A percentile compares a stretch with the other conserved stretches of the same genome.
Evolutionary conservation across 345 rosid species (phyloP).

Genomic region (Eucalyptus pauciflora): DNA sequence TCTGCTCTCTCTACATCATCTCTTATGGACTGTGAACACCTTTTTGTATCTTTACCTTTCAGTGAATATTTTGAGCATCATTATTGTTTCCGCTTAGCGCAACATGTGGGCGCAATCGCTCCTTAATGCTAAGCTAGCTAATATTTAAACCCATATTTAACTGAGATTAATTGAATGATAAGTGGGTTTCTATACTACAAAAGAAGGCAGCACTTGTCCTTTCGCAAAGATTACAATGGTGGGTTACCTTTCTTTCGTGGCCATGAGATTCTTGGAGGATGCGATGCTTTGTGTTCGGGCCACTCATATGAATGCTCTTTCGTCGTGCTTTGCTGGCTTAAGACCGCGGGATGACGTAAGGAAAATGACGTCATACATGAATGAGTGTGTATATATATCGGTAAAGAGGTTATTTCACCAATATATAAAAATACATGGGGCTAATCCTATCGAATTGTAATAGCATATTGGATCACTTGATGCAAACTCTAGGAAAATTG

Average conservation of each 20-base stretch:
- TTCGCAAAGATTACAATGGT: neutral
- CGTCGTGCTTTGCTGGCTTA: neutral
- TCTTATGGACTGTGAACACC: neutral
- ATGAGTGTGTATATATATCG: neutral
- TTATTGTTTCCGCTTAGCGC: neutral
- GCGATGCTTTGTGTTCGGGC: neutral
- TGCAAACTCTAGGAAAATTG: neutral
- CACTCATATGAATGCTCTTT: neutral
- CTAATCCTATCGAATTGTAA: neutral
- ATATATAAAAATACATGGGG: neutral
- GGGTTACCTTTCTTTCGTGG: neutral
- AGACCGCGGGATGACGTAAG: neutral
- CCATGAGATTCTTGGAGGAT: neutral
- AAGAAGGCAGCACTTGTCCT: neutral
- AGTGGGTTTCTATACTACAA: neutral
- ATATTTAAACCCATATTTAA: neutral
- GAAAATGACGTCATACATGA: neutral
- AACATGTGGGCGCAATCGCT: neutral
- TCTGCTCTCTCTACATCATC: neutral
- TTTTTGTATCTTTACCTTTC: neutral
- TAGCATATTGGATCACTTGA: neutral
- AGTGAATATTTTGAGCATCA: neutral
- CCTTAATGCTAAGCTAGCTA: neutral
- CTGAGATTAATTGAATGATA: neutral
- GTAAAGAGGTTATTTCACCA: neutral